Evolutionary conservation across 2,329 filamentous ascomycete species (phyloP).

Genomic region (Pyricularia grisea): DNA sequence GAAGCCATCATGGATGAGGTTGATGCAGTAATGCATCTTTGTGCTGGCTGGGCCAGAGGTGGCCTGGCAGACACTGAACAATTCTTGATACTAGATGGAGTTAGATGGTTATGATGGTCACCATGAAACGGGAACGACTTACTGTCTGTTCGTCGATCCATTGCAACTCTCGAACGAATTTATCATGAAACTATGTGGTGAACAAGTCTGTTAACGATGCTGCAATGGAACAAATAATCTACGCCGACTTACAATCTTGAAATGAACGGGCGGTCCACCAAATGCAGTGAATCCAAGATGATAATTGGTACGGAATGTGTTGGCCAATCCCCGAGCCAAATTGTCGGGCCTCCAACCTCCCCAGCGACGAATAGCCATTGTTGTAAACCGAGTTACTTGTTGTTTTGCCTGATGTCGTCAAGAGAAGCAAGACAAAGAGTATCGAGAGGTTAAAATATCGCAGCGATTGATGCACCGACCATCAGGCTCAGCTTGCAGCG

Average conservation of each 20-base stretch:
- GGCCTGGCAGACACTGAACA: conserved; percentile 61
- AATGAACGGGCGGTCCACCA: conserved; percentile 61
- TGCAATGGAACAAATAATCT: neutral
- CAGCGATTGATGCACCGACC: too few species aligned
- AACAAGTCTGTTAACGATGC: neutral
- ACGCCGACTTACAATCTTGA: conserved; percentile 42
- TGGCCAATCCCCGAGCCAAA: neutral
- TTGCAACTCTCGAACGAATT: conserved; percentile 48
- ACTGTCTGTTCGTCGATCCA: conserved; percentile 66
- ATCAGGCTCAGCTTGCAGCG: neutral
- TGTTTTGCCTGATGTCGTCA: too few species aligned
- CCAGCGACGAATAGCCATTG: conserved; percentile 1
- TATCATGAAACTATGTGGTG: conserved; percentile 37
- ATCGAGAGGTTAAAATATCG: too few species aligned
- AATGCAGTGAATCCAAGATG: conserved; percentile 57
- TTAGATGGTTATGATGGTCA: neutral
- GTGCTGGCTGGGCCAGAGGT: conserved; percentile 60
- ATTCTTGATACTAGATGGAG: conserved; percentile 51
- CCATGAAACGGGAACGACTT: conserved; percentile 10
- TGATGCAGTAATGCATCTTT: conserved; percentile 63
- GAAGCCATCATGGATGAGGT: conserved; percentile 52
- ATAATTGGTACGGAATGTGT: conserved; percentile 31
- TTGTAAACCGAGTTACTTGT: too few species aligned
- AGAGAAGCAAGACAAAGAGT: too few species aligned
- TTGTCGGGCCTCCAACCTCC: neutral